phyloP scores from a whole-genome alignment of 352 stramenopile species.

The Globisporangium recalcitrans region DNA sequence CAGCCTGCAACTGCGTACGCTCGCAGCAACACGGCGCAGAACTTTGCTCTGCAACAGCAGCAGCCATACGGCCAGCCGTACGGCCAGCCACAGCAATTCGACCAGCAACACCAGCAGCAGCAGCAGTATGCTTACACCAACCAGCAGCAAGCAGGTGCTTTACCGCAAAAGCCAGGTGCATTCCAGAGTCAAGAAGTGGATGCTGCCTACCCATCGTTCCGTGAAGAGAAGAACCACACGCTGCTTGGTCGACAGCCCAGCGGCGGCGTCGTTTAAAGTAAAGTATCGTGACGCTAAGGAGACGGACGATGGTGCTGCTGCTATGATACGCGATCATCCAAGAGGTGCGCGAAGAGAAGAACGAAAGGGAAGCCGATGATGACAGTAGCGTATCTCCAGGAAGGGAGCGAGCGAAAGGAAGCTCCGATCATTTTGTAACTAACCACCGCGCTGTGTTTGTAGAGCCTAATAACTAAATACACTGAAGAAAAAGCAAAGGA shows the following conservation, averaged over 20 bases:
- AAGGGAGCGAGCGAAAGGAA: neutral
- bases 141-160: slow-evolving; percentile 14
- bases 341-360: neutral
- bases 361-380: neutral
- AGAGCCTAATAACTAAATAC: slow-evolving; percentile 12
- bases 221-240: slow-evolving; percentile 64
- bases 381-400: slow-evolving; percentile 3
- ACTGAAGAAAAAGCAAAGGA: slow-evolving; percentile 7
- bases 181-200: slow-evolving; percentile 27
- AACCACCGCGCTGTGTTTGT: slow-evolving; percentile 6
- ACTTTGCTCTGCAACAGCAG: slow-evolving; percentile 24
- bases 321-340: neutral
- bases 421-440: slow-evolving; percentile 13
- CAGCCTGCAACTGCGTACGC: slow-evolving; percentile 24
- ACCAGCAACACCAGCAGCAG: slow-evolving; percentile 14
- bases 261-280: slow-evolving; percentile 56
- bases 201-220: slow-evolving; percentile 56
- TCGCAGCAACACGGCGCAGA: slow-evolving; percentile 33
- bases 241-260: slow-evolving; percentile 56
- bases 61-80: slow-evolving; percentile 13
- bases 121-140: slow-evolving; percentile 19
- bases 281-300: neutral
- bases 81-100: slow-evolving; percentile 7
- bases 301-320: neutral
- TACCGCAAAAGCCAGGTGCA: slow-evolving; percentile 7